A percentile compares a stretch with the other conserved stretches of the same genome.
Evolutionary conservation across 2,329 filamentous ascomycete genomes (phyloP).

Genomic region (Claviceps spartinae): DNA sequence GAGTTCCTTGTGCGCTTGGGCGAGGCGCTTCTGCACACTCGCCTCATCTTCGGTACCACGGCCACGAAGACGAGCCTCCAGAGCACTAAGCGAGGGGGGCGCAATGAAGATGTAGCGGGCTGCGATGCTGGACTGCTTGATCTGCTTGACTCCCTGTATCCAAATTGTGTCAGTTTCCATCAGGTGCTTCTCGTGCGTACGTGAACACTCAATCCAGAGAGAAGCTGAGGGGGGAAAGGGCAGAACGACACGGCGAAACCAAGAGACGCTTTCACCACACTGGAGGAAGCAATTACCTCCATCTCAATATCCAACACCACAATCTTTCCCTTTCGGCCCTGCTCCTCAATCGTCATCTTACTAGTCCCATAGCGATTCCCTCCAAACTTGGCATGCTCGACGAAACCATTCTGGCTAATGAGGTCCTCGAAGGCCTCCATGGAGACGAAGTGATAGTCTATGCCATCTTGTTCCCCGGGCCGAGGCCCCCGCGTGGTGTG

Average conservation of each 20-base stretch:
- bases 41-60: conserved; percentile 69
- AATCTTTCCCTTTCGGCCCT: conserved; percentile 54
- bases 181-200: too few relatives aligned
- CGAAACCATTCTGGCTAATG: conserved; percentile 57
- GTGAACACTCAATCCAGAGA: too few relatives aligned
- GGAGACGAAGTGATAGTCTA: conserved; percentile 69
- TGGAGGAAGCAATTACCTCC: conserved; percentile 44
- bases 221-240: too few relatives aligned
- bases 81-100: conserved; percentile 59
- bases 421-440: conserved; percentile 54
- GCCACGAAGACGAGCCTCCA: conserved; percentile 62
- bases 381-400: conserved; percentile 77
- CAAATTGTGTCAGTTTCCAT: too few relatives aligned
- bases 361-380: conserved; percentile 81
- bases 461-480: conserved; percentile 58
- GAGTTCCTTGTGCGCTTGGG: conserved; percentile 61
- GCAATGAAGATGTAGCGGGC: conserved; percentile 77
- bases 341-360: conserved; percentile 63
- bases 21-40: conserved; percentile 52
- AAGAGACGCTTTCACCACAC: too few relatives aligned
- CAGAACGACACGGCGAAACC: too few relatives aligned
- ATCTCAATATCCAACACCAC: conserved; percentile 94
- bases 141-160: conserved; percentile 67
- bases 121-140: conserved; percentile 60
- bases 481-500: conserved; percentile 75